These are phyloP conservation scores for Cyclotella distinguenda DNA, from an alignment of 108 stramenopile species.

Conservation along the genomic window DNA sequence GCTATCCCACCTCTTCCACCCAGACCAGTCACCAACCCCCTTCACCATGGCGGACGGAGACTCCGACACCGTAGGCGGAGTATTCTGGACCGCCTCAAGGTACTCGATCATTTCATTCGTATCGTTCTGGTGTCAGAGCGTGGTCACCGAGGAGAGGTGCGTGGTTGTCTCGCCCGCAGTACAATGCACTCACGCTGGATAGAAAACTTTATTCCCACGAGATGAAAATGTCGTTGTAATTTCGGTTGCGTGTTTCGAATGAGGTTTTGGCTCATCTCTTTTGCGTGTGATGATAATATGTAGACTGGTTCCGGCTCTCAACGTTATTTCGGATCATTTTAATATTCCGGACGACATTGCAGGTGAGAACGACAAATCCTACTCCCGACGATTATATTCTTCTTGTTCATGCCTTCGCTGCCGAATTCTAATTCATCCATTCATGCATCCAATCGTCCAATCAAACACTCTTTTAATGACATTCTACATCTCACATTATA, in stretches of 20 bases:
- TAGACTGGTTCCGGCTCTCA: conserved; percentile 76
- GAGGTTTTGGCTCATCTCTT: not conserved
- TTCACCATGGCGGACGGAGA: not conserved
- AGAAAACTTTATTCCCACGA: too few species aligned
- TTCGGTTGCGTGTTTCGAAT: not conserved
- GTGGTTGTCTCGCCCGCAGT: not conserved
- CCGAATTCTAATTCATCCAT: too few species aligned
- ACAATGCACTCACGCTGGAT: not conserved
- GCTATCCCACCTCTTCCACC: too few species aligned
- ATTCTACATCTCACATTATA: not conserved
- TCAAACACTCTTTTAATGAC: not conserved
- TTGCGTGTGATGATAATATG: not conserved
- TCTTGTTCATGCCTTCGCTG: too few species aligned
- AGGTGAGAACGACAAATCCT: too few species aligned
- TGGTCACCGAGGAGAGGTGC: conserved; percentile 69
- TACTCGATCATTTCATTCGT: conserved; percentile 24
- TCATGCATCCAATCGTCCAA: too few species aligned
- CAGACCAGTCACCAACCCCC: too few species aligned
- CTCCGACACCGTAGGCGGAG: not conserved
- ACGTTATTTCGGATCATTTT: conserved; percentile 68
- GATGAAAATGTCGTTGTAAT: too few species aligned
- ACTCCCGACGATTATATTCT: too few species aligned
- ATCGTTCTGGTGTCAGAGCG: conserved; percentile 72
- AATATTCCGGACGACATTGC: conserved; percentile 78
- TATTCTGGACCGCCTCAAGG: not conserved